Percentiles rank a stretch among this genome's conserved stretches.
Conservation (phyloP, 768 basidiomycete genomes). For the Coprinopsis strossmayeri region DNA sequence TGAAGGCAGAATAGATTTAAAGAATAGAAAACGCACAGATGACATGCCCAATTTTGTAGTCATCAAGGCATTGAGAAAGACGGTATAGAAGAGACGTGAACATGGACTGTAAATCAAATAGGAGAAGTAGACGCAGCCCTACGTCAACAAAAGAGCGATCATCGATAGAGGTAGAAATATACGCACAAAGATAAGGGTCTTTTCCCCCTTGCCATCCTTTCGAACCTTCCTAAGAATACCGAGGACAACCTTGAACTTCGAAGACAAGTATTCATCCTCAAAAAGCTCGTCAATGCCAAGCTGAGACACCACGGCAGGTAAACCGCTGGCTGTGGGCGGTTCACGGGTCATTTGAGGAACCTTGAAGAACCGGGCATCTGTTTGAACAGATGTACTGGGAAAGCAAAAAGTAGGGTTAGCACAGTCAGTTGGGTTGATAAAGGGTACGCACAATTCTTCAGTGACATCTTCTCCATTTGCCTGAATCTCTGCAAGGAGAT, state of each 20-base stretch:
- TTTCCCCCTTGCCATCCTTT: neutral
- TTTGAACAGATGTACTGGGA: no score
- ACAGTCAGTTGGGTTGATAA: neutral
- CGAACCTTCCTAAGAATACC: neutral
- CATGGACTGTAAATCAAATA: neutral
- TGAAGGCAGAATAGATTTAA: no score
- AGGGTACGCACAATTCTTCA: neutral
- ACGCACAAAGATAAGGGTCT: conserved; percentile 8
- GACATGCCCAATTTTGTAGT: neutral
- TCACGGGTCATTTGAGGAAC: neutral
- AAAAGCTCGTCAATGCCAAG: neutral
- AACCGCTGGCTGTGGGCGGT: neutral
- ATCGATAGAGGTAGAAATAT: neutral
- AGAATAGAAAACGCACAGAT: conserved; percentile 1
- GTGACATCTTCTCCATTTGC: conserved; percentile 1
- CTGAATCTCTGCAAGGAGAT: neutral
- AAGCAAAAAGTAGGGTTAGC: no score
- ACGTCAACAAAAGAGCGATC: neutral
- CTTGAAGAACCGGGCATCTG: no score
- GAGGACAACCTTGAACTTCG: neutral
- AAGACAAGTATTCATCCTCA: conserved; percentile 1
- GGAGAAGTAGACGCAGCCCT: no score
- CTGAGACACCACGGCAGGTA: no score
- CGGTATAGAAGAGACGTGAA: conserved; percentile 3
- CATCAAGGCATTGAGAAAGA: neutral